These are phyloP conservation scores for Fragilaria radians DNA, from an alignment of 108 stramenopile genomes.

Conservation along the genomic window DNA sequence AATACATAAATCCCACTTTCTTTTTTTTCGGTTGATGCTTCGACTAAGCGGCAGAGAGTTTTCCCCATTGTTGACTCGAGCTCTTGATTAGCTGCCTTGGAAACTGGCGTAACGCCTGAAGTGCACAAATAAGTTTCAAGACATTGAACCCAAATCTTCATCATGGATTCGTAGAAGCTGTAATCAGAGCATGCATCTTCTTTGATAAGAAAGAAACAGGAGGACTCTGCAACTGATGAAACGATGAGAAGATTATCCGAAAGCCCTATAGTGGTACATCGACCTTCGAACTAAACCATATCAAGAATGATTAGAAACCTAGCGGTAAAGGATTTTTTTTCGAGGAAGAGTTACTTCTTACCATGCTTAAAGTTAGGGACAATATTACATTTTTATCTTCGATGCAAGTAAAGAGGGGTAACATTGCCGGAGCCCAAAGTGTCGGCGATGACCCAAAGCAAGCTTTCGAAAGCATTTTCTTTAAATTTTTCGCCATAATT, in stretches of 20 bases:
- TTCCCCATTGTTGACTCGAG: background rate
- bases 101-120: background rate
- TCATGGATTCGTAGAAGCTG: slow-evolving; percentile 12
- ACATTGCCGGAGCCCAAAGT: slow-evolving; percentile 56
- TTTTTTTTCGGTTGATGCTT: slow-evolving; percentile 8
- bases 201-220: slow-evolving; percentile 50
- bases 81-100: background rate
- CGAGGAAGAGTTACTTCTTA: slow-evolving; percentile 5
- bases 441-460: slow-evolving; percentile 54
- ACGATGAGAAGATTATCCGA: slow-evolving; percentile 45
- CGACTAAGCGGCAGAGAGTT: slow-evolving; percentile 10
- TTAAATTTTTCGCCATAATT: slow-evolving; percentile 39
- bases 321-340: background rate
- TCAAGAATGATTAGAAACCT: background rate
- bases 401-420: slow-evolving; percentile 60
- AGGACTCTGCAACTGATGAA: slow-evolving; percentile 59
- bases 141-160: slow-evolving; percentile 20
- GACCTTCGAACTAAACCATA: slow-evolving; percentile 51
- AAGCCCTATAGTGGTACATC: slow-evolving; percentile 28
- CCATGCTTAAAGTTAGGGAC: background rate
- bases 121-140: slow-evolving; percentile 15
- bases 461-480: slow-evolving; percentile 53
- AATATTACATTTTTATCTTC: background rate
- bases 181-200: background rate
- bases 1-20: slow-evolving; percentile 11